Base-by-base conservation (phyloP, 768 basidiomycete species). In the Hygrophoropsis aurantiaca region DNA sequence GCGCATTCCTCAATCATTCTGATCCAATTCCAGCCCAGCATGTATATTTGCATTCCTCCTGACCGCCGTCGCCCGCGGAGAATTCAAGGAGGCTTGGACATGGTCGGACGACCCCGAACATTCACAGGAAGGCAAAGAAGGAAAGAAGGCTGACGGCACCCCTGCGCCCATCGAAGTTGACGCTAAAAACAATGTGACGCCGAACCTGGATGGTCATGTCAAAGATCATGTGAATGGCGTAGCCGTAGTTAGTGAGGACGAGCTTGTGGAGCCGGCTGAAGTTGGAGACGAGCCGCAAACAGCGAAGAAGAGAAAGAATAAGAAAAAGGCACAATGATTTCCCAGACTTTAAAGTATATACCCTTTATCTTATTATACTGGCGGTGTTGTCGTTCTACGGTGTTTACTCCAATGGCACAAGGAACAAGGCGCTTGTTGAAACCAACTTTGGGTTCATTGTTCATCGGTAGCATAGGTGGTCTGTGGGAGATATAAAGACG, bases 11-110 rank as follows among this genome's bases (percentile, higher is more conserved):
- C 3, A 3, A 27, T 11, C 9, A 11, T 34, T 49, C 16, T 24
- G 9, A 11, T 39, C 20, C 25, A 46, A 32, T 38, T 51, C 42
- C 45, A 88, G 86, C 59, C 90, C 90, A 24, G 84, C 83, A 2
- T 89, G 90, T 64, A 84, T 93, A 7, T 50, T 84, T 42, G 80
- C 87, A 7, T 85, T 93, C 56, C 49, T 82, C 11, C 51, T 75
- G 10, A 81, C 83, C 37, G 86, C 81, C 30, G 54, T 73, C 26
- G 47, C 72, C 32, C 76, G 81, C 50, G 87, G 90, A 44, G 93
- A 95, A 65, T 53, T 91, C n/a, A 55, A 53, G 11, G 74, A 80
- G 20, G 78, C 82, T 18, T 92, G 87, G 86, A 64, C 53, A 13
- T 94, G 87, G 87, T 74, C 69, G 42, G 90, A 92, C 65, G 75